These are phyloP conservation scores for Quercus alba DNA, from an alignment of 306 rosid species.

Conservation along the genomic window DNA sequence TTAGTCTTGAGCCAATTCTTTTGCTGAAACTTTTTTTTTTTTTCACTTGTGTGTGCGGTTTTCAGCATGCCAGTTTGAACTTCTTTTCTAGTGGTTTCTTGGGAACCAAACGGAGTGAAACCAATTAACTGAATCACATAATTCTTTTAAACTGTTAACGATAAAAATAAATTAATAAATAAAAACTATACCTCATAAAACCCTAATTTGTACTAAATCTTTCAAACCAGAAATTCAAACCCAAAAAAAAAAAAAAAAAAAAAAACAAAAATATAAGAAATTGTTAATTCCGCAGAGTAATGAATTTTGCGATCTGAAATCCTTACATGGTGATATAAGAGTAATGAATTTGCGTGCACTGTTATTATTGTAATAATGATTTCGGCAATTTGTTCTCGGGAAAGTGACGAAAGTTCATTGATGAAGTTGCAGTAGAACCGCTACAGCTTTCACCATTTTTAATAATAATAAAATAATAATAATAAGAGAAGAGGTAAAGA, in stretches of 20 bases:
- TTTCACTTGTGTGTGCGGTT: no score
- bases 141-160: not conserved
- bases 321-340: not conserved
- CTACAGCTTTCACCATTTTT: no score
- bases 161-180: no score
- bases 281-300: not conserved
- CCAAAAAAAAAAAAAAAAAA: not conserved
- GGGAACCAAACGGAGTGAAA: slow-evolving; percentile 13
- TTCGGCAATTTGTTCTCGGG: slow-evolving; percentile 14
- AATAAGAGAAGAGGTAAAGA: no score
- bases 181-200: slow-evolving; percentile 17
- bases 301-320: slow-evolving; percentile 21
- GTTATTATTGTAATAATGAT: not conserved
- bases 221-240: slow-evolving; percentile 4
- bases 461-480: no score
- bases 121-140: slow-evolving; percentile 1
- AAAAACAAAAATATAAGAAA: not conserved
- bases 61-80: not conserved
- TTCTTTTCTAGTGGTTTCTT: slow-evolving; percentile 7
- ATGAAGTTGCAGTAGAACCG: no score
- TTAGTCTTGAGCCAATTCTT: not conserved
- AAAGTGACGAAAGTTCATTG: not conserved
- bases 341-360: not conserved
- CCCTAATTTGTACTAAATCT: slow-evolving; percentile 23
- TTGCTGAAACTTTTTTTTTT: not conserved